Evolutionary conservation across 2,329 filamentous ascomycete species (phyloP).

Genomic region (Lachnellula arida): DNA sequence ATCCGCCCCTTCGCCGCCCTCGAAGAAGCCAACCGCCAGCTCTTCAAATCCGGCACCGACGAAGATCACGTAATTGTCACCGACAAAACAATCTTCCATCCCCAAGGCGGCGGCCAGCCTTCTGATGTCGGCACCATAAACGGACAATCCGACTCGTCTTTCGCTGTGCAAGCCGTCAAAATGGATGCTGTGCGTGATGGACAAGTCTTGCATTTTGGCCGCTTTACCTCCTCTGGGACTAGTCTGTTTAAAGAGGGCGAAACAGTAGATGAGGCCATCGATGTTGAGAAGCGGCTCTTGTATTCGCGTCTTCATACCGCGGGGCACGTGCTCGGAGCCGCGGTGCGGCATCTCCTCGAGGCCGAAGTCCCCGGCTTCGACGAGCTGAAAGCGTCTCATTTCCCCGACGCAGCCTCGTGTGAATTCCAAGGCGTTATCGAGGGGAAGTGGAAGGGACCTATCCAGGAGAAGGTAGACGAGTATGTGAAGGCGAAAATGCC

Average conservation of each 20-base stretch:
- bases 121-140: conserved; percentile 59
- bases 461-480: conserved; percentile 58
- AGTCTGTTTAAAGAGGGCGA: conserved; percentile 39
- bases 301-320: conserved; percentile 69
- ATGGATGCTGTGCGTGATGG: conserved; percentile 46
- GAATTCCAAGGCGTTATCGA: conserved; percentile 67
- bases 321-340: conserved; percentile 66
- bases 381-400: conserved; percentile 70
- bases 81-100: conserved; percentile 66
- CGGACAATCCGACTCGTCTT: conserved; percentile 24
- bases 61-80: conserved; percentile 56
- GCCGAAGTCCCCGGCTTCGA: conserved; percentile 47
- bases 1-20: conserved; percentile 18
- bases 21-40: conserved; percentile 25
- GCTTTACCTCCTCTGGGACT: conserved; percentile 37
- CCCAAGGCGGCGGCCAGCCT: conserved; percentile 70
- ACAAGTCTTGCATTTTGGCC: conserved; percentile 62
- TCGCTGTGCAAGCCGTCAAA: conserved; percentile 54
- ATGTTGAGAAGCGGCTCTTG: conserved; percentile 54
- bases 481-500: conserved; percentile 51
- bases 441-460: conserved; percentile 54
- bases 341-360: conserved; percentile 53
- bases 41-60: conserved; percentile 54
- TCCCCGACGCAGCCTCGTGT: conserved; percentile 60
- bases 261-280: conserved; percentile 51